Percentiles rank a stretch among this genome's conserved stretches.
phyloP scores from a whole-genome alignment of 176 grass and related monocot species.

The Triticum timopheevii region DNA sequence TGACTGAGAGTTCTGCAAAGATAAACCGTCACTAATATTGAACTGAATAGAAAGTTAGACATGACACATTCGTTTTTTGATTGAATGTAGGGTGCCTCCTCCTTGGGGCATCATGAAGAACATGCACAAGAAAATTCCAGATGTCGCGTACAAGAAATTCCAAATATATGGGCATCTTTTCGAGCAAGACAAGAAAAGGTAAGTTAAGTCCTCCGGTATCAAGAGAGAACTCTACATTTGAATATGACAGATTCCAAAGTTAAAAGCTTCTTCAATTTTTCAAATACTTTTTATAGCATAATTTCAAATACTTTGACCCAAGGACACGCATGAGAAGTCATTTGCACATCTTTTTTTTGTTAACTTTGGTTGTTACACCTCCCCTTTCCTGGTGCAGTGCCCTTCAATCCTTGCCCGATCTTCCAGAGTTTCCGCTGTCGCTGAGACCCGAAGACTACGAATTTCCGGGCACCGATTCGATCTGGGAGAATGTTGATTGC shows the following conservation, averaged over 20 bases:
- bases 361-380: neutral
- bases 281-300: neutral
- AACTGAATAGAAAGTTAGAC: neutral
- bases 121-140: slow-evolving; percentile 91
- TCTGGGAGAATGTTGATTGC: slow-evolving; percentile 66
- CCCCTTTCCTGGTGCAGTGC: slow-evolving; percentile 50
- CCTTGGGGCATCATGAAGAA: slow-evolving; percentile 95
- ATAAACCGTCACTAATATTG: neutral
- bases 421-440: slow-evolving; percentile 84
- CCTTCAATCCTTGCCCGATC: slow-evolving; percentile 73
- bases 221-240: neutral
- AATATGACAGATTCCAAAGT: neutral
- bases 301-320: neutral
- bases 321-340: neutral
- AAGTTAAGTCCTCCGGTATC: slow-evolving; percentile 21
- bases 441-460: slow-evolving; percentile 79
- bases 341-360: slow-evolving; percentile 3
- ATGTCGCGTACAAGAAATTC: slow-evolving; percentile 68
- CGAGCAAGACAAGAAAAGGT: slow-evolving; percentile 78
- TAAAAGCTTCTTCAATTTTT: neutral
- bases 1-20: neutral
- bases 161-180: slow-evolving; percentile 79
- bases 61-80: neutral
- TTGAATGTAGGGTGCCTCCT: slow-evolving; percentile 64
- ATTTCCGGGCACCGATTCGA: slow-evolving; percentile 57